Evolutionary conservation across 1,139 yeast genomes (phyloP), one percentile per base, ranked within the genome.

Genomic region (Sugiyamaella castrensis): DNA sequence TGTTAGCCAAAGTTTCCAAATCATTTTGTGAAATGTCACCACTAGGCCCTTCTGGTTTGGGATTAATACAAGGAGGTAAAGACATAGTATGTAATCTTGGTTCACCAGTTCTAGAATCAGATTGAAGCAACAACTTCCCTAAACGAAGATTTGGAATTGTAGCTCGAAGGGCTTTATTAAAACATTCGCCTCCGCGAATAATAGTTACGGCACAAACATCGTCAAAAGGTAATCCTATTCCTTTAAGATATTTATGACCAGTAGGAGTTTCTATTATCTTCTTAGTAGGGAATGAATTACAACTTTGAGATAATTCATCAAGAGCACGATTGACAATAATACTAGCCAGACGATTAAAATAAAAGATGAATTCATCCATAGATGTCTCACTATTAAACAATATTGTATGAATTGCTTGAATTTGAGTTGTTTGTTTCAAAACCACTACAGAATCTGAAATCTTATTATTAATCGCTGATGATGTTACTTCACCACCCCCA

Each of bases 101-200:
- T 66, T 92, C 98, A 7, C 98, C 98, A 0, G 97, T 88, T 35
- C 75, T 70, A 0, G 94, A 75, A 64, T 89, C 96, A 8, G 95
- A 84, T 66, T 91, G 96, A 60, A 92, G 88, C 46, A 92, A 71
- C 37, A 92, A 66, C 62, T 89, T 87, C 1, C 98, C 98, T 40
- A 88, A 74, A 11, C 81, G 76, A 19, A 87, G 80, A 46, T 83
- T 88, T 0, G 96, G 94, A 32, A 88, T 74, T 0, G 92, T 80
- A 57, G 80, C 81, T 53, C 86, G 79, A 45, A 91, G 71, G 0
- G 96, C 83, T 36, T 75, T 76, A 77, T 86, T 83, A 62, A 91
- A 91, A 63, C 96, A 87, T 64, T 89, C 97, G 3, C 98, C 98
- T 1, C 96, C 91, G 55, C 96, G 75, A 40, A 92, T 82, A 44